These are phyloP conservation scores for Phlebiopsis gigantea DNA, from an alignment of 768 basidiomycete species.

Conservation along the genomic window DNA sequence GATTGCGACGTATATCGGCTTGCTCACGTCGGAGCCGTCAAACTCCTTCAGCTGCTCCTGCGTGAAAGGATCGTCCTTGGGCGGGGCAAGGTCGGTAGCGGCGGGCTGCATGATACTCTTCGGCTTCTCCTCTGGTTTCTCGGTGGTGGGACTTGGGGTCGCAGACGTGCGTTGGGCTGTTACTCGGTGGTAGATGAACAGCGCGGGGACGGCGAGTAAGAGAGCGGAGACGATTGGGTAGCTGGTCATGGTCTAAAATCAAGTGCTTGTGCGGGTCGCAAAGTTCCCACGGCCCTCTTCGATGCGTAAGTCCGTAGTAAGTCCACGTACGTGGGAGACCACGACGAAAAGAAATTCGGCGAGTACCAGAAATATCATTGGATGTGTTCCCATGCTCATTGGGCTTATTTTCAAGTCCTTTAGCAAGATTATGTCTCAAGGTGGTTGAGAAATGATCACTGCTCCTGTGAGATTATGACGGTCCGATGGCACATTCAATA, in stretches of 20 bases:
- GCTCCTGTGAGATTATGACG: too few relatives aligned
- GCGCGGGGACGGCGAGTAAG: constrained; percentile 26
- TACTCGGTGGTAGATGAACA: constrained; percentile 22
- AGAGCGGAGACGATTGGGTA: constrained; percentile 25
- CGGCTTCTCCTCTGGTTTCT: constrained; percentile 27
- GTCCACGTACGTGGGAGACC: neutral
- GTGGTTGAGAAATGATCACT: too few relatives aligned
- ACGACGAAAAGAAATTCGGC: too few relatives aligned
- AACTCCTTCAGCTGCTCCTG: constrained; percentile 59
- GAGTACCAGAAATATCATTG: too few relatives aligned
- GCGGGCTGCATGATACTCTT: constrained; percentile 74
- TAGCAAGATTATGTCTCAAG: too few relatives aligned
- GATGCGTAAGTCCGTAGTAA: neutral
- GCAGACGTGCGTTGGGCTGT: constrained; percentile 10
- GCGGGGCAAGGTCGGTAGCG: constrained; percentile 53
- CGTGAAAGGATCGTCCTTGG: constrained; percentile 77
- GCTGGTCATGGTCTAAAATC: constrained; percentile 9
- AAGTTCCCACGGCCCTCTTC: neutral
- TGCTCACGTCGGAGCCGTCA: constrained; percentile 59
- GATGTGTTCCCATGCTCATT: too few relatives aligned
- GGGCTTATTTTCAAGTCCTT: too few relatives aligned
- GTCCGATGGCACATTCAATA: too few relatives aligned
- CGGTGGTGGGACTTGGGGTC: constrained; percentile 12
- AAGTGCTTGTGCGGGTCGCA: neutral
- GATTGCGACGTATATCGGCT: constrained; percentile 88